Conservation (phyloP, 495 filamentous ascomycete genomes). For the Daldinia grandis region DNA sequence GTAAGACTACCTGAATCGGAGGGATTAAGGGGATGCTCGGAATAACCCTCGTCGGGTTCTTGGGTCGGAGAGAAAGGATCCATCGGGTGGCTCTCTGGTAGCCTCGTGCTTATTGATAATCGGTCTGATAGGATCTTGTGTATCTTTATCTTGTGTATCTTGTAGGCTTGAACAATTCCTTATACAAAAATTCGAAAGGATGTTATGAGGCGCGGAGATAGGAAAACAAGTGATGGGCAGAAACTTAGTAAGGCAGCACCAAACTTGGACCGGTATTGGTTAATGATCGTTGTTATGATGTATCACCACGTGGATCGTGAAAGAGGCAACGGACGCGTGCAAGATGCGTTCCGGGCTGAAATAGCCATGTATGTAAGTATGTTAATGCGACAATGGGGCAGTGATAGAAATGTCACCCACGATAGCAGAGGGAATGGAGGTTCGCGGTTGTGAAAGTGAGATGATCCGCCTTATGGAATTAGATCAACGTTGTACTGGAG, state of each 20-base stretch:
- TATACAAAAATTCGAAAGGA: background rate
- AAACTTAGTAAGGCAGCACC: slow-evolving; percentile 33
- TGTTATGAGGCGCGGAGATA: slow-evolving; percentile 17
- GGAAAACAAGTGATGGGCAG: slow-evolving; percentile 10
- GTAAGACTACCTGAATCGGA: slow-evolving; percentile 41
- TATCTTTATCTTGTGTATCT: background rate
- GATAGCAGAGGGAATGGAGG: slow-evolving; percentile 6
- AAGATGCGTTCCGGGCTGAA: background rate
- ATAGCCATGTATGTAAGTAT: slow-evolving; percentile 15
- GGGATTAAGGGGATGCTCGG: slow-evolving; percentile 63
- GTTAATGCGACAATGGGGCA: background rate
- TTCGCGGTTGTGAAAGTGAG: background rate
- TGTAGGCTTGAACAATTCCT: slow-evolving; percentile 9
- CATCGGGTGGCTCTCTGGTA: slow-evolving; percentile 35
- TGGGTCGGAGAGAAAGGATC: slow-evolving; percentile 48
- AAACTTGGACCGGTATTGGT: slow-evolving; percentile 24
- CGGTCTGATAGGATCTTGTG: slow-evolving; percentile 1
- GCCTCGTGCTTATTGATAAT: slow-evolving; percentile 25
- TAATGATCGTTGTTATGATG: slow-evolving; percentile 24
- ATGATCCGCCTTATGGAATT: background rate
- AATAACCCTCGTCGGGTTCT: slow-evolving; percentile 67
- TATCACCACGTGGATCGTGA: slow-evolving; percentile 23
- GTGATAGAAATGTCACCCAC: background rate
- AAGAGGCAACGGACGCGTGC: slow-evolving; percentile 17
- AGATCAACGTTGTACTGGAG: slow-evolving; percentile 22